phyloP scores from a whole-genome alignment of 1,139 yeast genomes.

The Lipomyces yarrowii region DNA sequence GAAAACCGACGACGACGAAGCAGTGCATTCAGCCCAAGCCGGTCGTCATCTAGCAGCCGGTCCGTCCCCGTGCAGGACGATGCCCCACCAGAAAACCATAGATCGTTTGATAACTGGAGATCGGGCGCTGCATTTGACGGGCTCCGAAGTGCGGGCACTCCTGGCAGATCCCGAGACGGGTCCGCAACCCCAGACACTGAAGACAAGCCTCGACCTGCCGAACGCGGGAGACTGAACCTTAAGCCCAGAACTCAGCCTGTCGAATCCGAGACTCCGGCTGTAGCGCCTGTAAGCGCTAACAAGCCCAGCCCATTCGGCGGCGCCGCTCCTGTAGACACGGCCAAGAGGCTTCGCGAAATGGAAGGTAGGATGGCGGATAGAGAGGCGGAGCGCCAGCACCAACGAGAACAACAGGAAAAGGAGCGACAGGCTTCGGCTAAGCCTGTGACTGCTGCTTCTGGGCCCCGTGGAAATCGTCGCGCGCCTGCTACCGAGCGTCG shows the following conservation, averaged over 20 bases:
- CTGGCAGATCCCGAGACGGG: conserved; percentile 22
- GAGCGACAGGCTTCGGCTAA: conserved; percentile 26
- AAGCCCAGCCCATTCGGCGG: conserved; percentile 42
- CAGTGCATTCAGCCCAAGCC: conserved; percentile 15
- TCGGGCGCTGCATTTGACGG: conserved; percentile 12
- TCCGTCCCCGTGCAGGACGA: conserved; percentile 20
- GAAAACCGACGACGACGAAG: conserved; percentile 26
- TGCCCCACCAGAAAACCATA: conserved; percentile 16
- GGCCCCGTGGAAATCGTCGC: conserved; percentile 25
- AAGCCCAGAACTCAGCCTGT: conserved; percentile 39
- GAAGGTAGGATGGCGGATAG: conserved; percentile 37
- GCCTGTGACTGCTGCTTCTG: conserved; percentile 14
- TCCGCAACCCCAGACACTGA: conserved; percentile 26
- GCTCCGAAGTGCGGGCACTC: conserved; percentile 8
- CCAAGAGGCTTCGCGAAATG: conserved; percentile 40
- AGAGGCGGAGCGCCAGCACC: conserved; percentile 33
- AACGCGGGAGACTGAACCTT: conserved; percentile 37
- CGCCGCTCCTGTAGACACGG: conserved; percentile 48
- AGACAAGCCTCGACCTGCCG: conserved; percentile 27
- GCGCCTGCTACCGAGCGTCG: conserved; percentile 4
- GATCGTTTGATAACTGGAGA: conserved; percentile 28
- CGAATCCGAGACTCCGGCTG: conserved; percentile 33
- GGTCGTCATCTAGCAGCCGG: conserved; percentile 34
- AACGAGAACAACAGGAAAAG: conserved; percentile 32
- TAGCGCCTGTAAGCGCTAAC: conserved; percentile 20